Evolutionary conservation across 768 basidiomycete genomes (phyloP), one percentile per base, ranked within the genome.

Genomic region (Rhizopogon vinicolor): DNA sequence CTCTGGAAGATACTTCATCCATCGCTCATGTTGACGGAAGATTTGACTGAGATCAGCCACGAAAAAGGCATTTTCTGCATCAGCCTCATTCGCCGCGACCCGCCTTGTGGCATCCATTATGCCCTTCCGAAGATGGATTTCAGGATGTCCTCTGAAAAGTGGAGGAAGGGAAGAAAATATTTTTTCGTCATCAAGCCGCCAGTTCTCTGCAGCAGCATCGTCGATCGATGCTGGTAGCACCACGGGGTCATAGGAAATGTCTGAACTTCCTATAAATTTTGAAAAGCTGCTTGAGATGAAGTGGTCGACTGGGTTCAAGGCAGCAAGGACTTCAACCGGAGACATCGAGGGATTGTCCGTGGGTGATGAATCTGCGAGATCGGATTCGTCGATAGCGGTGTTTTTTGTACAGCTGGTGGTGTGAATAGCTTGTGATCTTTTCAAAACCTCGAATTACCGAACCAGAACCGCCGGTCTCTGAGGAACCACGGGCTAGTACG

Each of bases 31-130:
- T 67, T 96, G 93, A 52, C 74, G 75, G 69, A 90, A 97, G 5
- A 98, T 89, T 61, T 87, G 81, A 62, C 87, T 83, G 42, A 99
- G 84, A 71, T 99, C 97, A 10, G 90, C 93, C 10, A 97, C 95
- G 64, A 98, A 98, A 71, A 98, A 98, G 7, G 97, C 96, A 56
- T 86, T 86, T 74, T 98, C 97, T 10, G 93, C 88, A 64, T 92
- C 86, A 18, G 78, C 78, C 59, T 81, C 79, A 55, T 81, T 75
- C 25, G 75, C 77, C 35, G 78, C 77, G 18, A 78, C 72, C 33
- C 78, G 74, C 53, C 74, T 73, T 5, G 78, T 74, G 1, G 87
- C 85, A 28, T 78, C 76, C 75, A 91, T 84, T 52, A 93, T 81
- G n/a, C 89, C 89, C 58, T 82, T 82, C 45, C 89, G 77, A 51